A percentile compares a stretch with the other conserved stretches of the same genome.
Evolutionary conservation across 164 flowering plant genomes (phyloP).

Genomic region (Warburgia ugandensis): DNA sequence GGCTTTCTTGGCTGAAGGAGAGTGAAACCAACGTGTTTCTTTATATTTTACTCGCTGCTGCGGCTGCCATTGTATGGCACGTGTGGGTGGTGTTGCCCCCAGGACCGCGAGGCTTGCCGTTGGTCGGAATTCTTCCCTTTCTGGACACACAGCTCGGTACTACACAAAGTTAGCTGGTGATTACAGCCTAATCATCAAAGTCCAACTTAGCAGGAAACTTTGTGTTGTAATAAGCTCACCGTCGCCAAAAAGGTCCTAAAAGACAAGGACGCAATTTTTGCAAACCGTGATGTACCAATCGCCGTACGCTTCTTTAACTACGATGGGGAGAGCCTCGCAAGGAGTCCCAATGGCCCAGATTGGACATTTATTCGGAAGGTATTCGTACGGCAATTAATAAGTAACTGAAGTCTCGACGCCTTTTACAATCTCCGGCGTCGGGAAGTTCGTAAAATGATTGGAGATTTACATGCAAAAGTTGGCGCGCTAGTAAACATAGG

Average conservation of each 20-base stretch:
- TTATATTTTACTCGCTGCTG: no score
- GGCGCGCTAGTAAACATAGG: constrained; percentile 8
- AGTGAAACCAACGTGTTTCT: no score
- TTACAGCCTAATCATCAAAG: constrained; percentile 4
- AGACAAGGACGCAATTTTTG: constrained; percentile 9
- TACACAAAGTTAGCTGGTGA: neutral
- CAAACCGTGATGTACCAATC: constrained; percentile 11
- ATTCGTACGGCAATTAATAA: constrained; percentile 10
- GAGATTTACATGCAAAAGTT: neutral
- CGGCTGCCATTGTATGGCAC: no score
- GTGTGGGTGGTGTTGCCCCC: neutral
- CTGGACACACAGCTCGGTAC: neutral
- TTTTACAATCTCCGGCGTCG: neutral
- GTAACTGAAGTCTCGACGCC: constrained; percentile 5
- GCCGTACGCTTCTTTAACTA: neutral
- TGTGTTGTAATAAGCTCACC: constrained; percentile 4
- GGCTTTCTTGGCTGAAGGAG: no score
- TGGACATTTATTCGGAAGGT: constrained; percentile 11
- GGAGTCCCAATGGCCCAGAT: constrained; percentile 1
- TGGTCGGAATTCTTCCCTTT: constrained; percentile 5
- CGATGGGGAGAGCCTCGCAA: constrained; percentile 4
- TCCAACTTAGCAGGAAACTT: constrained; percentile 1
- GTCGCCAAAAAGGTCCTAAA: constrained; percentile 6
- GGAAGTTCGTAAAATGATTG: constrained; percentile 3
- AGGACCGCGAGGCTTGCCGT: constrained; percentile 6